A percentile compares a stretch with the other conserved stretches of the same genome.
Evolutionary conservation across 1,284 basidiomycete genomes (phyloP).

Genomic region (Sporisorium sorghi): DNA sequence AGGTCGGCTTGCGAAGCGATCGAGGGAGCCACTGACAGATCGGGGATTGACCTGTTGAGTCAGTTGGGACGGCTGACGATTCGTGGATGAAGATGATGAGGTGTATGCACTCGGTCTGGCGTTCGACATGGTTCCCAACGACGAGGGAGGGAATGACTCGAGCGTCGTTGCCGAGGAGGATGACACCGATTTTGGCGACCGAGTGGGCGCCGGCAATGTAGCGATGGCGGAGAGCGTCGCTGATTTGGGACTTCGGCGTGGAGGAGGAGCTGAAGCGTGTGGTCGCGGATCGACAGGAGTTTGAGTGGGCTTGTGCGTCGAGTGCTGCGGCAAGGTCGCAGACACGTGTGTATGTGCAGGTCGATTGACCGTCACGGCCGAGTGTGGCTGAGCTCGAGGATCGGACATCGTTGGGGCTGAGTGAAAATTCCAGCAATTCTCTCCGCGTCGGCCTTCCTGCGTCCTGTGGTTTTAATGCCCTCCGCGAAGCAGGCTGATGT

Average conservation of each 20-base stretch:
- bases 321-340: constrained; percentile 13
- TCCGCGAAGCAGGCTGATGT: not conserved
- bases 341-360: constrained; percentile 15
- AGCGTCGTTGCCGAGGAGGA: not conserved
- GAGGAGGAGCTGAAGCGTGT: not conserved
- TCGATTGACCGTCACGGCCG: constrained; percentile 8
- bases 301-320: not conserved
- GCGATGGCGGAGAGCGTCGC: constrained; percentile 1
- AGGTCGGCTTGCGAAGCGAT: constrained; percentile 20
- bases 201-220: not conserved
- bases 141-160: not conserved
- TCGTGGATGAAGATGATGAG: constrained; percentile 1
- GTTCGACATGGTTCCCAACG: not conserved
- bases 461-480: not conserved
- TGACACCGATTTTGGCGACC: not conserved
- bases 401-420: not conserved
- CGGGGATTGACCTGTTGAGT: not conserved
- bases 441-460: not conserved
- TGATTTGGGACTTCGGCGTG: not conserved
- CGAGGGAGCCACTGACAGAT: constrained; percentile 16
- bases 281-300: constrained; percentile 12
- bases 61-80: not conserved
- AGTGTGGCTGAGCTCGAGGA: not conserved
- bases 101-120: not conserved
- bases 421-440: not conserved